Evolutionary conservation across 163 green algal genomes (phyloP), one percentile per base, ranked within the genome.

Genomic region (Trebouxiophyceae sp.): DNA sequence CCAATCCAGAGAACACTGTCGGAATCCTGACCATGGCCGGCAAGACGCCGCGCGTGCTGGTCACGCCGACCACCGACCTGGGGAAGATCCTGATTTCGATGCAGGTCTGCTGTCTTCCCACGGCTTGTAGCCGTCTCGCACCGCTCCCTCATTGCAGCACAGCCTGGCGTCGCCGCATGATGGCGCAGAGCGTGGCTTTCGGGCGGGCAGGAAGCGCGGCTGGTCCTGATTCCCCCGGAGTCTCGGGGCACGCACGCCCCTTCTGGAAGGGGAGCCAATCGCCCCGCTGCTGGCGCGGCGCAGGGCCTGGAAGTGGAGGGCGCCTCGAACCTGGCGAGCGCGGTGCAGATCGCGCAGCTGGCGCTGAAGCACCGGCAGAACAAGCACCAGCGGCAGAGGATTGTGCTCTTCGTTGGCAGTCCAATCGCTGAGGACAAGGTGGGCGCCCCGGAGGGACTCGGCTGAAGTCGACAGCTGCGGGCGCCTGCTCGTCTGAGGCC

Each of bases 311-410:
- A 84, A 2, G 85, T 98, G 5, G 92, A 96, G 58, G 90, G 93
- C 2, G 75, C 89, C 34, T 71, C 85, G 31, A 90, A 97, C 68
- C 70, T 99, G n/a, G 64, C 82, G 1, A 86, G 88, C 2, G 80
- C 85, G 2, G 84, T 98, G 22, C 93, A 98, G 75, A 95, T 99
- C 32, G 95, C 95, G 3, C 93, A 98, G 79, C 88, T 99, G 47
- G 95, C 93, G 5, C 80, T 99, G 2, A 99, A 99, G 74, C 95
- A 99, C 74, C 67, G 95, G 19, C 89, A 98, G 75, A 99, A 99
- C 87, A 99, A 99, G 76, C 97, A 98, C 73, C 95, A 99, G 79
- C 77, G 92, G 34, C 93, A 98, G 81, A 72, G 95, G 5, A 93
- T 99, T 32, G 93, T 99, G 32, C 82, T 98, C 33, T 99, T 99